These are phyloP conservation scores for Ophiocordyceps camponoti-leonardi DNA, from an alignment of 2,329 filamentous ascomycete genomes.

Conservation along the genomic window DNA sequence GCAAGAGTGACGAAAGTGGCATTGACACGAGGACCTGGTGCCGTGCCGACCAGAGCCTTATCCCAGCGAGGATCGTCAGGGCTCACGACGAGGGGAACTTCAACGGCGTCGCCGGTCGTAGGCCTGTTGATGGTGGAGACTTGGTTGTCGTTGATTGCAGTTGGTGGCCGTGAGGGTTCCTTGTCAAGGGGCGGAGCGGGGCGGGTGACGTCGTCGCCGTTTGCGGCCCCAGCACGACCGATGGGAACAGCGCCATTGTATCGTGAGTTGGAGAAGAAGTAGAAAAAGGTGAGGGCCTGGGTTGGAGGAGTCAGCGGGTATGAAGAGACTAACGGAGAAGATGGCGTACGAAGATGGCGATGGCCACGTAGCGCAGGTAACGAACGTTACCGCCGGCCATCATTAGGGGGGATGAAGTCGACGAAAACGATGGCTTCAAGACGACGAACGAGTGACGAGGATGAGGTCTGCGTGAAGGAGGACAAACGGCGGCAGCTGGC, in stretches of 20 bases:
- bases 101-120: constrained; percentile 10
- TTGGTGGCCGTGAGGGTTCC: constrained; percentile 2
- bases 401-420: constrained; percentile 8
- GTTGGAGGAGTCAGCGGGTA: constrained; percentile 11
- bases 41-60: constrained; percentile 30
- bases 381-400: constrained; percentile 55
- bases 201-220: background rate
- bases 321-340: background rate
- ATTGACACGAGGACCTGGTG: constrained; percentile 66
- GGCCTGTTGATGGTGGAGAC: constrained; percentile 9
- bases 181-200: background rate
- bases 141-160: constrained; percentile 6
- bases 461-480: background rate
- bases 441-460: background rate
- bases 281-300: constrained; percentile 54
- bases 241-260: constrained; percentile 22
- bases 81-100: constrained; percentile 32
- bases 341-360: constrained; percentile 63
- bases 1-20: constrained; percentile 95
- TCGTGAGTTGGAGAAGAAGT: constrained; percentile 54
- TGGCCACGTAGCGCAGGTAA: constrained; percentile 61
- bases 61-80: constrained; percentile 36
- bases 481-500: background rate
- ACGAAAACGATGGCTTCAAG: background rate
- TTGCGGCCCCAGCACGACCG: background rate